These are phyloP conservation scores for Herpetomonas samuelpessoai DNA, from an alignment of 208 protist species.

Conservation along the genomic window DNA sequence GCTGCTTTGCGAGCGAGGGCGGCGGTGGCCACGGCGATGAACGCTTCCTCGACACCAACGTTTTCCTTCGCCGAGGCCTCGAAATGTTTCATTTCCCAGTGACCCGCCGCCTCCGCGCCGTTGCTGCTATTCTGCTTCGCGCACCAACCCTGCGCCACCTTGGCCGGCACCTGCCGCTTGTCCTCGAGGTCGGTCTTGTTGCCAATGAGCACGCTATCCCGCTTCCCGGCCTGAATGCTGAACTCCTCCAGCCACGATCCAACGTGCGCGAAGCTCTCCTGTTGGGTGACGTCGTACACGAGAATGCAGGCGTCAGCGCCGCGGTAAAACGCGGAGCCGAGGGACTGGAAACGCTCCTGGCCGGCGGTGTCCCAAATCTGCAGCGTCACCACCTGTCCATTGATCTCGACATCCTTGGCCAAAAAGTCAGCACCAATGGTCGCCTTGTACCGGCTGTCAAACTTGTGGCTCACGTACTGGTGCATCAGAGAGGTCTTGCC, in stretches of 20 bases:
- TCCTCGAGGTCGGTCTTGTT: constrained; percentile 99
- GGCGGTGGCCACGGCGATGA: constrained; percentile 77
- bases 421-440: constrained; percentile 99
- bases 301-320: constrained; percentile 97
- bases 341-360: constrained; percentile 99
- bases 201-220: constrained; percentile 98
- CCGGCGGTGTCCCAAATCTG: constrained; percentile 96
- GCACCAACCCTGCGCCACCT: constrained; percentile 96
- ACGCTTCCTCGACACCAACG: constrained; percentile 98
- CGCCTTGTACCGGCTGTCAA: constrained; percentile 98
- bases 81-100: constrained; percentile 95
- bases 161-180: constrained; percentile 89
- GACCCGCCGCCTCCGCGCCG: constrained; percentile 9
- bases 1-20: constrained; percentile 74
- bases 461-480: constrained; percentile 90
- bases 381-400: constrained; percentile 96
- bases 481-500: constrained; percentile 93
- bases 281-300: constrained; percentile 89
- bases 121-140: constrained; percentile 71
- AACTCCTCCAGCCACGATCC: constrained; percentile 99
- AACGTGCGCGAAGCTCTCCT: constrained; percentile 83
- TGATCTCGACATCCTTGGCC: constrained; percentile 97
- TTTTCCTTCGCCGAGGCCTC: constrained; percentile 98
- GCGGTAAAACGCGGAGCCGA: constrained; percentile 99
- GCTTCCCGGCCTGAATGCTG: constrained; percentile 94